phyloP scores from a whole-genome alignment of 2,329 filamentous ascomycete genomes.

The Epichloe glyceriae region DNA sequence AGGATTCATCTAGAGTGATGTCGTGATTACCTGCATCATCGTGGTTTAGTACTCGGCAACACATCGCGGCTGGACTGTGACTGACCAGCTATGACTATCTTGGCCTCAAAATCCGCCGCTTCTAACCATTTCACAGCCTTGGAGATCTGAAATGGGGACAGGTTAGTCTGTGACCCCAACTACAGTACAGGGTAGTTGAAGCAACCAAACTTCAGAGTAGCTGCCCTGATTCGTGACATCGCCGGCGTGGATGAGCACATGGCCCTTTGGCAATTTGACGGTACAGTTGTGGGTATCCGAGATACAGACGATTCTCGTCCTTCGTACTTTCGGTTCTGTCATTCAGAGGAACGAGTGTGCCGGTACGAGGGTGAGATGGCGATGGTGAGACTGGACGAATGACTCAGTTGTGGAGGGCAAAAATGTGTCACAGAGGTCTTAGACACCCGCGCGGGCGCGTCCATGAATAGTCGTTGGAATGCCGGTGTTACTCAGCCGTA shows the following conservation, averaged over 20 bases:
- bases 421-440: background rate
- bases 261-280: conserved; percentile 53
- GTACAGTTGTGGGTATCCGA: conserved; percentile 63
- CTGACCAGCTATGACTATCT: conserved; percentile 56
- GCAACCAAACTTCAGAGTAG: conserved; percentile 31
- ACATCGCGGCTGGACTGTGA: background rate
- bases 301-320: conserved; percentile 59
- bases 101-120: conserved; percentile 52
- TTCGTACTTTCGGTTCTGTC: conserved; percentile 15
- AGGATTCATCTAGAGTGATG: conserved; percentile 52
- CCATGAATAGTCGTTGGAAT: background rate
- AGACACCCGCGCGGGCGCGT: background rate
- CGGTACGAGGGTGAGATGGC: background rate
- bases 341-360: conserved; percentile 1
- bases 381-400: background rate
- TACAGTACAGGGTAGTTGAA: background rate
- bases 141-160: conserved; percentile 29
- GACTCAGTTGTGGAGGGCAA: no score
- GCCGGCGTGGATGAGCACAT: conserved; percentile 64
- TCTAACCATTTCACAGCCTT: conserved; percentile 56
- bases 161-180: background rate
- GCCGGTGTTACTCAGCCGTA: background rate
- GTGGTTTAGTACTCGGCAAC: background rate
- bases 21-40: conserved; percentile 55
- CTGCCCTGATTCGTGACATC: conserved; percentile 65